Evolutionary conservation across 768 basidiomycete genomes (phyloP), one percentile per base, ranked within the genome.

Genomic region (Trametes cinnabarina): DNA sequence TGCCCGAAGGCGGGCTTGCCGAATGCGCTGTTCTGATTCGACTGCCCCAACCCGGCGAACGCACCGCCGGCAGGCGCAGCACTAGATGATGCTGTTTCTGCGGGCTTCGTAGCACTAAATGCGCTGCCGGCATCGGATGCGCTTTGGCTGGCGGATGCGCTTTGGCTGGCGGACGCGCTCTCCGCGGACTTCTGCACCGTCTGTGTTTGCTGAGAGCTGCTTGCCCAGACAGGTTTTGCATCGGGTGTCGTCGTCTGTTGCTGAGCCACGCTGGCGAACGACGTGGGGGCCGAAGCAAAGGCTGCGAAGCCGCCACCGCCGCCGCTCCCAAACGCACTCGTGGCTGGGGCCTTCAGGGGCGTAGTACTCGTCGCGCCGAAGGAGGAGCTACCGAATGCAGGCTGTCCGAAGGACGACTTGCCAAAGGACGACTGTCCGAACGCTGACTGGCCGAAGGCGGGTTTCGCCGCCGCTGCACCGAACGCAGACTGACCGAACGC

Each of bases 371-470:
- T 11, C 7, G 43, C 20, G 9, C 55, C 60, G 58, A 74, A 76
- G 11, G 63, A 50, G n/a, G 71, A 47, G 54, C 71, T 69, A 17
- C 74, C 76, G 60, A 75, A 74, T 14, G 69, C 55, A 26, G 71
- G 54, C 54, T 64, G 63, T 14, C 69, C 64, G 41, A 70, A 68
- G 12, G 64, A 52, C 4, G 68, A 40, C 52, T 76, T 73, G 19
- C 71, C 72, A 53, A 77, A 77, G 1, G 63, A 65, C n/a, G 74
- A 58, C 49, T 68, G 63, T 43, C 67, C 66, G 43, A 65, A 63
- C n/a, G 49, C 51, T n/a, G 68, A 46, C 47, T 66, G 51, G 9
- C 57, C 60, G 20, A 57, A 61, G 10, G 60, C 60, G 3, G 56
- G 56, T 22, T 34, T 46, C 14, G 25, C 15, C 10, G 15, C 23